phyloP scores from a whole-genome alignment of 176 grass and related monocot genomes.

The Coix lacrymajobi region DNA sequence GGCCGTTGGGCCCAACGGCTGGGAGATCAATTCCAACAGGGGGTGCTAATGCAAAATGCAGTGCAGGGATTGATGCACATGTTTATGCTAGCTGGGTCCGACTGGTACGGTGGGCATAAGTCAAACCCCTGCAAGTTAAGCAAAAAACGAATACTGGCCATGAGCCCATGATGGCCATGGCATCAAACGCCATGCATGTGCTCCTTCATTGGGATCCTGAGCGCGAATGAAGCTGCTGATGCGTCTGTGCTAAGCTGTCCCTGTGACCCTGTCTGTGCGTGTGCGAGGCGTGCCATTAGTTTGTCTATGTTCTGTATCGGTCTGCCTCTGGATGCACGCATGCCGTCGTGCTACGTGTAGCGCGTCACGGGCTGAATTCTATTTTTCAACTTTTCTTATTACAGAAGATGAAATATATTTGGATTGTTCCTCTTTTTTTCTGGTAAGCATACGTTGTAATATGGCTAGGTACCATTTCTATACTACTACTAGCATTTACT shows the following conservation, averaged over 20 bases:
- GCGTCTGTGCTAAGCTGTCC: constrained; percentile 31
- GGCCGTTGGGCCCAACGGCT: no score
- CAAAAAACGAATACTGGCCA: background rate
- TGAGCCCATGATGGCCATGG: background rate
- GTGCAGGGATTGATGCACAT: constrained; percentile 29
- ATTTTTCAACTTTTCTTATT: no score
- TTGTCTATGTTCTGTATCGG: background rate
- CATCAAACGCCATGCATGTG: constrained; percentile 1
- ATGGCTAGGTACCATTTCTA: background rate
- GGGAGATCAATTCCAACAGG: no score
- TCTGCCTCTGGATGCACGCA: background rate
- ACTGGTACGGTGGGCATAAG: constrained; percentile 13
- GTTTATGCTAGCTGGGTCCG: constrained; percentile 15
- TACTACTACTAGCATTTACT: background rate
- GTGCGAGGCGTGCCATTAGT: background rate
- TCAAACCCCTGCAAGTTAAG: constrained; percentile 31
- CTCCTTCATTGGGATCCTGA: constrained; percentile 12
- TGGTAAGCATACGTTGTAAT: background rate
- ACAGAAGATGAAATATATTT: background rate
- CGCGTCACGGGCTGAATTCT: background rate
- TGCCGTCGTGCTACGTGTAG: background rate
- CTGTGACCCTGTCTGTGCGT: background rate
- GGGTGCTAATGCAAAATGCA: background rate
- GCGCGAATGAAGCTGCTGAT: background rate
- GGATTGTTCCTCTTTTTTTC: no score